Conservation (phyloP, 148 eudicot genomes). For the Chenopodium quinoa region DNA sequence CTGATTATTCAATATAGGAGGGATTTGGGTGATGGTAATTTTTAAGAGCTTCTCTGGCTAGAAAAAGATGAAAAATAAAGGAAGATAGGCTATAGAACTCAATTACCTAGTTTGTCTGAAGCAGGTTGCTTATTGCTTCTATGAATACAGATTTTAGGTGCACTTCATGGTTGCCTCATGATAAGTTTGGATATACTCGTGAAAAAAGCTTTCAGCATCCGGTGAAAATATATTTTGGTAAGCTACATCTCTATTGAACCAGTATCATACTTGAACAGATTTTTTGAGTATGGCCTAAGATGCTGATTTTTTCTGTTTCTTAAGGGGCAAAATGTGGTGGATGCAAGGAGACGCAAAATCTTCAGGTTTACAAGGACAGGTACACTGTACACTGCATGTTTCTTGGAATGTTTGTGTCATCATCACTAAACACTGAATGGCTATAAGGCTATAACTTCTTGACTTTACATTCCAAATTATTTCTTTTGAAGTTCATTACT, state of each 20-base stretch:
- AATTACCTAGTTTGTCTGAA: not conserved
- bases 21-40: not conserved
- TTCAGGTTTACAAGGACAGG: slow-evolving; percentile 72
- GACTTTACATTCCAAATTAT: slow-evolving; percentile 6
- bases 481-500: not conserved
- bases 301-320: slow-evolving; percentile 16
- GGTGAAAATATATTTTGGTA: slow-evolving; percentile 86
- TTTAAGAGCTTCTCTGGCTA: not conserved
- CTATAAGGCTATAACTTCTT: not conserved
- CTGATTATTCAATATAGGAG: not conserved
- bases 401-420: not conserved
- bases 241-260: slow-evolving; percentile 13
- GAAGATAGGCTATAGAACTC: not conserved
- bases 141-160: slow-evolving; percentile 61
- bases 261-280: not conserved
- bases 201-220: slow-evolving; percentile 85
- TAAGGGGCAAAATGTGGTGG: slow-evolving; percentile 89
- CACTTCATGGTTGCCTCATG: slow-evolving; percentile 63
- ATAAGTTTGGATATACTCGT: slow-evolving; percentile 52
- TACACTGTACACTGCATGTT: slow-evolving; percentile 32
- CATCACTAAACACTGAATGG: not conserved
- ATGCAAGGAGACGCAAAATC: slow-evolving; percentile 77
- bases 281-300: not conserved
- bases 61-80: not conserved
- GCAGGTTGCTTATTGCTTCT: slow-evolving; percentile 11